Conservation (phyloP, 495 filamentous ascomycete genomes). For the Aspergillus affinis region DNA sequence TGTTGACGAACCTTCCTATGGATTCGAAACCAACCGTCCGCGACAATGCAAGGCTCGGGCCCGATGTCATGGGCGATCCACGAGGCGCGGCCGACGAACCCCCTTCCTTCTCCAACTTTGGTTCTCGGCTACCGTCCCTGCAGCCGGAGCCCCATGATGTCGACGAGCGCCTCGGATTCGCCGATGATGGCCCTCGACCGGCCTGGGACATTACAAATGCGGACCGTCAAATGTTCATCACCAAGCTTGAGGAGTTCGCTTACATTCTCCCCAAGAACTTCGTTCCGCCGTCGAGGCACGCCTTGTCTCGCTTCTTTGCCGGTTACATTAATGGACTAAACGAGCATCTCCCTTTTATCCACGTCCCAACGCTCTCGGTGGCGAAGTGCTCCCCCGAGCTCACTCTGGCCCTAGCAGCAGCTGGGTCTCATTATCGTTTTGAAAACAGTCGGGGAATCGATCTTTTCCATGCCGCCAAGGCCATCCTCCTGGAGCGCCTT, state of each 20-base stretch:
- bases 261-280: constrained; percentile 66
- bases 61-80: constrained; percentile 39
- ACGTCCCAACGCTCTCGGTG: constrained; percentile 48
- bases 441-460: constrained; percentile 66
- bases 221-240: constrained; percentile 62
- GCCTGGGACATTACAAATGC: constrained; percentile 66
- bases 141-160: constrained; percentile 63
- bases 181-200: constrained; percentile 46
- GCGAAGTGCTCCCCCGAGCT: constrained; percentile 47
- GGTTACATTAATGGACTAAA: constrained; percentile 51
- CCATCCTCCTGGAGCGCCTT: constrained; percentile 47
- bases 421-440: constrained; percentile 57
- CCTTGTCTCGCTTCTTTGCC: constrained; percentile 47
- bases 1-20: constrained; percentile 35
- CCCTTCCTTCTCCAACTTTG: constrained; percentile 62
- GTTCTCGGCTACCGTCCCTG: constrained; percentile 66
- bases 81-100: constrained; percentile 39
- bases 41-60: constrained; percentile 36
- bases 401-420: constrained; percentile 47
- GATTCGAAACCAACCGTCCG: constrained; percentile 38
- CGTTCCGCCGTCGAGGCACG: constrained; percentile 53
- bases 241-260: constrained; percentile 64
- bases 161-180: constrained; percentile 48
- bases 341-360: constrained; percentile 51
- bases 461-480: constrained; percentile 64